A percentile compares a stretch with the other conserved stretches of the same genome.
phyloP scores from a whole-genome alignment of 1,139 yeast species.

The Suhomyces taliae region DNA sequence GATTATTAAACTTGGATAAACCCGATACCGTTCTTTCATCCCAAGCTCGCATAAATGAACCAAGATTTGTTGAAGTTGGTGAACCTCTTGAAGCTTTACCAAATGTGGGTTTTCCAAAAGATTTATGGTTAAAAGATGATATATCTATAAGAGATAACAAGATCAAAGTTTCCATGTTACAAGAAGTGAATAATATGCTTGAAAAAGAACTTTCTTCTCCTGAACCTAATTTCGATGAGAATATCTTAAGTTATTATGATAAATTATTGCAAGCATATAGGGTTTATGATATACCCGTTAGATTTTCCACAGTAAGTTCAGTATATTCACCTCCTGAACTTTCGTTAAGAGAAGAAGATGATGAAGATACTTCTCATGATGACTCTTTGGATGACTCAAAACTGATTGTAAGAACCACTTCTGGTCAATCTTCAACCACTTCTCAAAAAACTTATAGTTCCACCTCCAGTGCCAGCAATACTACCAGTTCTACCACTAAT shows the following conservation, averaged over 20 bases:
- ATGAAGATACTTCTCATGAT: slow-evolving; percentile 18
- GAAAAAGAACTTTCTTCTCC: slow-evolving; percentile 22
- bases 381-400: slow-evolving; percentile 14
- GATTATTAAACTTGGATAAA: slow-evolving; percentile 22
- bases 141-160: slow-evolving; percentile 33
- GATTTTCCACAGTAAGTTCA: slow-evolving; percentile 9
- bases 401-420: slow-evolving; percentile 14
- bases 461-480: slow-evolving; percentile 5
- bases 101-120: slow-evolving; percentile 37
- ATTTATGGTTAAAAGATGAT: slow-evolving; percentile 41
- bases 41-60: slow-evolving; percentile 1
- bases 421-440: slow-evolving; percentile 15
- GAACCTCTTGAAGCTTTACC: slow-evolving; percentile 31
- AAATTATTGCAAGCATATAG: slow-evolving; percentile 39
- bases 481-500: slow-evolving; percentile 5
- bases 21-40: slow-evolving; percentile 10
- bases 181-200: slow-evolving; percentile 37
- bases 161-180: slow-evolving; percentile 35
- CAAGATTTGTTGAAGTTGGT: neutral
- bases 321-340: slow-evolving; percentile 15
- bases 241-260: slow-evolving; percentile 35
- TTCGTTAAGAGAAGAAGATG: slow-evolving; percentile 28
- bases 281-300: slow-evolving; percentile 30
- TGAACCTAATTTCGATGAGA: slow-evolving; percentile 26
- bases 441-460: slow-evolving; percentile 13